Percentiles rank a stretch among this genome's conserved stretches.
Conservation (phyloP, 805 yeast genomes). For the Candida ficus region DNA sequence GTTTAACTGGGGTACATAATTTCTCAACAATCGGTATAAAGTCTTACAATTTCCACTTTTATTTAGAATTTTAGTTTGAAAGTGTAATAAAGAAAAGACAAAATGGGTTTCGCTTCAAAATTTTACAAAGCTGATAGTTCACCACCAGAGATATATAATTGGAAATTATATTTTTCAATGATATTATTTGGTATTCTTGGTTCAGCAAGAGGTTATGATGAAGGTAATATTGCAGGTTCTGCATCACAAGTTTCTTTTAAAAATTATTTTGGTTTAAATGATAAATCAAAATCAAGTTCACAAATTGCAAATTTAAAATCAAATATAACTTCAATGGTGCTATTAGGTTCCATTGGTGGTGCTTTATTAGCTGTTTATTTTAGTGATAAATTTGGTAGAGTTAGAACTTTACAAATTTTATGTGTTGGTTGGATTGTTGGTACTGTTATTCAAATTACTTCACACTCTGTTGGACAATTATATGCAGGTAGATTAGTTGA, state of each 20-base stretch:
- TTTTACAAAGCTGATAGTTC: slow-evolving; percentile 18
- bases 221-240: slow-evolving; percentile 45
- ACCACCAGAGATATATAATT: slow-evolving; percentile 43
- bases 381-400: slow-evolving; percentile 48
- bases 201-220: slow-evolving; percentile 53
- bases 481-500: slow-evolving; percentile 52
- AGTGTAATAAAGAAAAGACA: too few relatives aligned
- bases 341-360: slow-evolving; percentile 51
- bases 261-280: slow-evolving; percentile 38
- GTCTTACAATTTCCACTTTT: too few relatives aligned
- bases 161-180: slow-evolving; percentile 39
- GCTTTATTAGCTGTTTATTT: slow-evolving; percentile 42
- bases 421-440: slow-evolving; percentile 41
- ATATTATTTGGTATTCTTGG: slow-evolving; percentile 51
- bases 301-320: slow-evolving; percentile 43
- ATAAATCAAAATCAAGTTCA: slow-evolving; percentile 29
- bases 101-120: slow-evolving; percentile 8
- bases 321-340: slow-evolving; percentile 56
- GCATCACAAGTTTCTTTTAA: slow-evolving; percentile 40
- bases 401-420: slow-evolving; percentile 39
- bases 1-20: too few relatives aligned
- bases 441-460: slow-evolving; percentile 43
- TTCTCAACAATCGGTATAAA: too few relatives aligned
- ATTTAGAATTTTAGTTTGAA: too few relatives aligned
- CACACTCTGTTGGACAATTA: slow-evolving; percentile 42